Conservation (phyloP, 129 eudicot species). For the Ambrosia artemisiifolia region DNA sequence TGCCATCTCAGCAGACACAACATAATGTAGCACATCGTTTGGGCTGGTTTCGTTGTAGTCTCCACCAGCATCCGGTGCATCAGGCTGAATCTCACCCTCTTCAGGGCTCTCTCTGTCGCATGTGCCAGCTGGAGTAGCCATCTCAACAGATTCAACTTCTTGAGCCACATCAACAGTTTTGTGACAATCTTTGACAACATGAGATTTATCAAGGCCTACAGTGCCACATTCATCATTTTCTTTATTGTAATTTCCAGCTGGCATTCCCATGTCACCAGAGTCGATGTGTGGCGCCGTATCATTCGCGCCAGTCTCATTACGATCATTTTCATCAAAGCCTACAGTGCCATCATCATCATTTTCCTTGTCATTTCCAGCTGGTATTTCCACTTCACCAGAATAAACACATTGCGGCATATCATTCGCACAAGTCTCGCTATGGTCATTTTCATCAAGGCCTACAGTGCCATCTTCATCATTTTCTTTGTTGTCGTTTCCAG, state of each 20-base stretch:
- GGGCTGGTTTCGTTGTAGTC: not conserved
- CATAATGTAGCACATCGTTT: not conserved
- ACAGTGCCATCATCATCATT: not conserved
- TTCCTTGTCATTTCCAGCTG: conserved; percentile 10
- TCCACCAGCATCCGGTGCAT: not conserved
- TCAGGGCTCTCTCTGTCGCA: not conserved
- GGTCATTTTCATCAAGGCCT: too few species aligned
- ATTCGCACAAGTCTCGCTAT: not conserved
- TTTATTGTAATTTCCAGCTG: conserved; percentile 7
- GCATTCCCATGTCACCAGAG: conserved; percentile 1
- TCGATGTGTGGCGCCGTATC: not conserved
- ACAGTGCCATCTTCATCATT: not conserved
- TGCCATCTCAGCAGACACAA: conserved; percentile 1
- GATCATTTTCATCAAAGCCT: too few species aligned
- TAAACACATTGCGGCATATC: not conserved
- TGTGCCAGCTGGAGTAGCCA: not conserved
- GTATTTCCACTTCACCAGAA: conserved; percentile 2
- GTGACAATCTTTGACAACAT: not conserved
- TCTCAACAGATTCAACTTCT: not conserved
- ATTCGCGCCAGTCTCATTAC: not conserved
- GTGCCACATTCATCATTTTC: not conserved
- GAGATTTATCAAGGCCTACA: too few species aligned
- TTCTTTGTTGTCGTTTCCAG: conserved; percentile 9
- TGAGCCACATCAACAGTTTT: not conserved
- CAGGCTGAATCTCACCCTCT: not conserved